These are phyloP conservation scores for Sarcomyxa edulis DNA, from an alignment of 768 basidiomycete species.

Conservation along the genomic window DNA sequence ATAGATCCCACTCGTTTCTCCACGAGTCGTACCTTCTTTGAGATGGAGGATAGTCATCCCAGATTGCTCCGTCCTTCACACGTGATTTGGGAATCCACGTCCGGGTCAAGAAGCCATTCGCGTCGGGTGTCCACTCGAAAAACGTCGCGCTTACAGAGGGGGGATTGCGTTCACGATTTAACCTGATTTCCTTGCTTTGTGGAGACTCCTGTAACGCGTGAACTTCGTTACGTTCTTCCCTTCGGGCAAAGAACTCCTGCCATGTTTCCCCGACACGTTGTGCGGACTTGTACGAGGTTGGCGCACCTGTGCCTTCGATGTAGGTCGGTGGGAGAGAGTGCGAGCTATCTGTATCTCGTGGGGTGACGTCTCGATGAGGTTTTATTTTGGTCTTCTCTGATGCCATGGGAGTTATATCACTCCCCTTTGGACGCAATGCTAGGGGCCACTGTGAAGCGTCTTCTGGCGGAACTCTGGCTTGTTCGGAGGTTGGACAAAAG, in stretches of 20 bases:
- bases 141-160: constrained; percentile 16
- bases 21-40: constrained; percentile 14
- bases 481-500: no score
- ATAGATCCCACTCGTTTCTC: constrained; percentile 17
- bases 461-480: no score
- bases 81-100: constrained; percentile 9
- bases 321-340: no score
- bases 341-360: no score
- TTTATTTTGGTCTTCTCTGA: no score
- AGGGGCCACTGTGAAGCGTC: no score
- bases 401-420: no score
- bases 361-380: no score
- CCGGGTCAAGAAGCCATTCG: constrained; percentile 15
- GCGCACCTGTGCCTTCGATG: no score
- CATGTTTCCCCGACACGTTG: constrained; percentile 3
- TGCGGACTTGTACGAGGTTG: no score
- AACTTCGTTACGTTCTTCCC: background rate
- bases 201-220: background rate
- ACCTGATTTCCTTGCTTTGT: background rate
- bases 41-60: constrained; percentile 9
- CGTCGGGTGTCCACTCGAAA: constrained; percentile 16
- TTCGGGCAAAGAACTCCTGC: constrained; percentile 5
- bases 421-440: no score
- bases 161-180: constrained; percentile 9
- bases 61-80: constrained; percentile 7